These are phyloP conservation scores for Taphrina confusa DNA, from an alignment of 1,139 yeast species.

Conservation along the genomic window DNA sequence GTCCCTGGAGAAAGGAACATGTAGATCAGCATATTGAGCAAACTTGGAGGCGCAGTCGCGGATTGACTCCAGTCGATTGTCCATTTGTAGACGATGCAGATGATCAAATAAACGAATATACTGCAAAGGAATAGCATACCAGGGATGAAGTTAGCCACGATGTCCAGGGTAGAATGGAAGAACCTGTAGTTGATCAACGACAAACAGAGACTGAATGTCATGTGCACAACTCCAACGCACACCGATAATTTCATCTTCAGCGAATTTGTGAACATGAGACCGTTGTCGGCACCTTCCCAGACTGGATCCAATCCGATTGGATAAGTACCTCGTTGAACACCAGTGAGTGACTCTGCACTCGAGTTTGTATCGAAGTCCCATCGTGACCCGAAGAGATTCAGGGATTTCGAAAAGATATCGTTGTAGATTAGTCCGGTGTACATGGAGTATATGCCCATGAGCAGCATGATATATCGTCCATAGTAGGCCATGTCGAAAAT, in stretches of 20 bases:
- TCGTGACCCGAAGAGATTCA: constrained; percentile 81
- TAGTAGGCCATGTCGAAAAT: constrained; percentile 93
- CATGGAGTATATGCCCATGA: constrained; percentile 93
- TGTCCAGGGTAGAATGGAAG: constrained; percentile 76
- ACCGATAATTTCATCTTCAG: constrained; percentile 95
- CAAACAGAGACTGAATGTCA: constrained; percentile 85
- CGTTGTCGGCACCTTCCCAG: constrained; percentile 97
- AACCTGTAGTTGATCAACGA: constrained; percentile 77
- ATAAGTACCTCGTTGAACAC: constrained; percentile 67
- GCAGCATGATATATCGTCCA: constrained; percentile 82
- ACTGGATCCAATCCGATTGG: constrained; percentile 86
- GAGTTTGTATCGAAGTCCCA: constrained; percentile 87
- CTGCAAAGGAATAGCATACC: constrained; percentile 93
- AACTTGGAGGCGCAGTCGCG: constrained; percentile 81
- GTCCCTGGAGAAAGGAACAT: constrained; percentile 95
- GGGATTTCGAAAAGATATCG: constrained; percentile 85
- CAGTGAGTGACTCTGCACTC: constrained; percentile 64
- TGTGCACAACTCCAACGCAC: constrained; percentile 90
- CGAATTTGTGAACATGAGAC: constrained; percentile 83
- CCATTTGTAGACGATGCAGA: constrained; percentile 92
- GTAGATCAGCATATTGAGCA: constrained; percentile 88
- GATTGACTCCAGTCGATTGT: constrained; percentile 82
- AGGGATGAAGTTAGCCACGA: constrained; percentile 90
- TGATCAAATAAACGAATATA: constrained; percentile 84
- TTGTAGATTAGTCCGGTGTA: constrained; percentile 92